A percentile compares a stretch with the other conserved stretches of the same genome.
These are phyloP conservation scores for Anthracocystis walkeri DNA, from an alignment of 1,284 basidiomycete species.

Conservation along the genomic window DNA sequence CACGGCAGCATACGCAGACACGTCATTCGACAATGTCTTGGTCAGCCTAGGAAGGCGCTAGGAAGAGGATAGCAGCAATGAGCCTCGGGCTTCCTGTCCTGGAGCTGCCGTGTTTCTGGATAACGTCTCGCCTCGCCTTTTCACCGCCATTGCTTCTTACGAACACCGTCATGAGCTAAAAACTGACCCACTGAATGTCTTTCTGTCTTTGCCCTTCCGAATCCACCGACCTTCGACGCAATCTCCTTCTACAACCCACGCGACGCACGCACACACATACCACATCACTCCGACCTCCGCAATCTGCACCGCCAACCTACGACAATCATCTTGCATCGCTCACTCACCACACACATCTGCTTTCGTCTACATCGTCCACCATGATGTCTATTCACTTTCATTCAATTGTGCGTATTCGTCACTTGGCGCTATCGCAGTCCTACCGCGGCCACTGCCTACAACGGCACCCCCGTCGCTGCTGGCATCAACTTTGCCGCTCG, in stretches of 20 bases:
- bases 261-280: background rate
- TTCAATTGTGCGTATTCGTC: slow-evolving; percentile 34
- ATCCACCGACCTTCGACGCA: background rate
- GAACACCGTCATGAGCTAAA: background rate
- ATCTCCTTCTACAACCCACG: background rate
- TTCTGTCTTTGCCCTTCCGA: background rate
- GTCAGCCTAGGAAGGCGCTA: background rate
- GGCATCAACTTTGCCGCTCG: slow-evolving; percentile 61
- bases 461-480: slow-evolving; percentile 56
- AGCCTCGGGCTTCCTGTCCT: background rate
- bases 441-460: slow-evolving; percentile 53
- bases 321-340: background rate
- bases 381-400: background rate
- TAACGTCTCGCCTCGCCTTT: background rate
- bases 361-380: background rate
- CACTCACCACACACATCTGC: background rate
- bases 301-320: no score
- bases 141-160: background rate
- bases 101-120: background rate
- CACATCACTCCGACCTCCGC: background rate
- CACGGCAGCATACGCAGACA: background rate
- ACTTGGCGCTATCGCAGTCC: slow-evolving; percentile 36
- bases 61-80: no score
- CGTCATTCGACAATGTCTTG: background rate
- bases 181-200: background rate